phyloP scores from a whole-genome alignment of 2,329 filamentous ascomycete genomes.

The Coniochaeta sp. region DNA sequence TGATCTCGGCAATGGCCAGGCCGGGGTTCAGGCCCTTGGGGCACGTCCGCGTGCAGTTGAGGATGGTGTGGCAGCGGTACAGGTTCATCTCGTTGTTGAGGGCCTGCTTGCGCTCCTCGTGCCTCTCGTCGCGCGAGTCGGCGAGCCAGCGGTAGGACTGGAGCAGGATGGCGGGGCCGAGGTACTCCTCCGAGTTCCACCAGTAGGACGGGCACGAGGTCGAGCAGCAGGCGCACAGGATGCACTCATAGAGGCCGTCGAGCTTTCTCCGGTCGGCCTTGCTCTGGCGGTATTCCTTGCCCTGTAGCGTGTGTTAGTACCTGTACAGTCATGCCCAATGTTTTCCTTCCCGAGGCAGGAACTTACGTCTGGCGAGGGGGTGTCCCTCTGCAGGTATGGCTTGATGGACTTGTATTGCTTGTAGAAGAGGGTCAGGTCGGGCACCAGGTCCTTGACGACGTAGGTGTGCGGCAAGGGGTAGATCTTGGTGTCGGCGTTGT shows the following conservation, averaged over 20 bases:
- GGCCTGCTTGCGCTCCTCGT: constrained; percentile 76
- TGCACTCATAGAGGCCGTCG: constrained; percentile 97
- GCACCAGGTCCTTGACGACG: constrained; percentile 96
- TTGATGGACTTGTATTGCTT: constrained; percentile 99
- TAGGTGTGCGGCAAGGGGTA: constrained; percentile 98
- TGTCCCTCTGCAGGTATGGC: constrained; percentile 92
- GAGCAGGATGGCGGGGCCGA: constrained; percentile 90
- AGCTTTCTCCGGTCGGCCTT: constrained; percentile 94
- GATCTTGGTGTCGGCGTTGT: constrained; percentile 76
- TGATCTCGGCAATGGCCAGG: constrained; percentile 92
- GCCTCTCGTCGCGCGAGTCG: constrained; percentile 90
- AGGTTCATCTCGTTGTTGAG: constrained; percentile 98
- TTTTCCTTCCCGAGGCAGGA: too few relatives aligned
- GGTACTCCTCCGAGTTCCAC: constrained; percentile 99
- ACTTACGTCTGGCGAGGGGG: constrained; percentile 74
- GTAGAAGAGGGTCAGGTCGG: constrained; percentile 97
- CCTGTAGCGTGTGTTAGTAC: constrained; percentile 40
- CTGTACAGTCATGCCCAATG: too few relatives aligned
- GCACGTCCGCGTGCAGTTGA: constrained; percentile 97
- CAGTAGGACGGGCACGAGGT: constrained; percentile 99
- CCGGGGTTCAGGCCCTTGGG: constrained; percentile 98
- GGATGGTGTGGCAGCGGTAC: constrained; percentile 98
- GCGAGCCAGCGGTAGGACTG: constrained; percentile 98
- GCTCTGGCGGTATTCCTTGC: constrained; percentile 84
- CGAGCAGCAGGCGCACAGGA: constrained; percentile 98